phyloP scores from a whole-genome alignment of 2,329 filamentous ascomycete species.

The Clonostachys byssicola region DNA sequence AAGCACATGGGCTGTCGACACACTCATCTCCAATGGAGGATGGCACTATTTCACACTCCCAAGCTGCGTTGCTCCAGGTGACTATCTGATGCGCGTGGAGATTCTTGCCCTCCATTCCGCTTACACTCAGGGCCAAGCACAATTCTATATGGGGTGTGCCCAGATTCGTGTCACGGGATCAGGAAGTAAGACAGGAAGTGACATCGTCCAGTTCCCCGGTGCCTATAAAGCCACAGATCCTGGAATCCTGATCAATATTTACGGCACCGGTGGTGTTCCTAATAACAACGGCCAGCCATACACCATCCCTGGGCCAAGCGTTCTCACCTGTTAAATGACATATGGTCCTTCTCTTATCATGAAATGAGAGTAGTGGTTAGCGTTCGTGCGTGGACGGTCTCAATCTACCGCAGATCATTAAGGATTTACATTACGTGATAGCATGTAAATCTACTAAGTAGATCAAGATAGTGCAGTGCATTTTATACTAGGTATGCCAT shows the following conservation, averaged over 20 bases:
- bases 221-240: slow-evolving; percentile 16
- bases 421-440: too few species aligned
- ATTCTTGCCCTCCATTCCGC: slow-evolving; percentile 23
- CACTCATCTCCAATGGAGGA: slow-evolving; percentile 38
- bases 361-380: too few species aligned
- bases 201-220: slow-evolving; percentile 18
- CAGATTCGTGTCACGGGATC: slow-evolving; percentile 11
- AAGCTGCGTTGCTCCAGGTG: slow-evolving; percentile 8
- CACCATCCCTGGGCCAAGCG: slow-evolving; percentile 26
- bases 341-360: too few species aligned
- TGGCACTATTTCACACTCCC: slow-evolving; percentile 20
- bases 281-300: slow-evolving; percentile 36
- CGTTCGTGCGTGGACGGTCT: too few species aligned
- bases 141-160: slow-evolving; percentile 20
- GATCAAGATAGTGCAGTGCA: too few species aligned
- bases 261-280: slow-evolving; percentile 24
- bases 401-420: too few species aligned
- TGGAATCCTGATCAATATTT: slow-evolving; percentile 19
- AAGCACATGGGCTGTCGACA: slow-evolving; percentile 25
- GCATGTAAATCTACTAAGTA: too few species aligned
- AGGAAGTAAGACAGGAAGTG: slow-evolving; percentile 8
- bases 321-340: slow-evolving; percentile 18
- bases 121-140: slow-evolving; percentile 16
- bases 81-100: slow-evolving; percentile 20
- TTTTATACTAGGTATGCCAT: too few species aligned